Conservation (phyloP, 768 basidiomycete species). For the Rhodocollybia butyracea region DNA sequence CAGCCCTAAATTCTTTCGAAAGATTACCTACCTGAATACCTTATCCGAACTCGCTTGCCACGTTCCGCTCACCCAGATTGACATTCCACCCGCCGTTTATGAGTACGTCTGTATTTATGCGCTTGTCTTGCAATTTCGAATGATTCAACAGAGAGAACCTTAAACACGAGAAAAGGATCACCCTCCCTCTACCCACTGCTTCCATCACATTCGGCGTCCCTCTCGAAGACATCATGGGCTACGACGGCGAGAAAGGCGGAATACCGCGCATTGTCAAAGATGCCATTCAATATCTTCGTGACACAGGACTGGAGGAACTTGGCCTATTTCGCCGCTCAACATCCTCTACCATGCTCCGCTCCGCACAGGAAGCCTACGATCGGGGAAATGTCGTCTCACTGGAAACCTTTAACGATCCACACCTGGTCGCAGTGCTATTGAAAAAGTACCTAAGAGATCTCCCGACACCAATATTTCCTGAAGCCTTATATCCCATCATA, state of each 20-base stretch:
- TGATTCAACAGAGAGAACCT: slow-evolving; percentile 62
- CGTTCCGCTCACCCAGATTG: slow-evolving; percentile 84
- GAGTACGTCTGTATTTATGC: slow-evolving; percentile 47
- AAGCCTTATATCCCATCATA: slow-evolving; percentile 61
- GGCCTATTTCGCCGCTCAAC: slow-evolving; percentile 86
- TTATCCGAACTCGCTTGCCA: slow-evolving; percentile 74
- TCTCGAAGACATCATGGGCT: slow-evolving; percentile 81
- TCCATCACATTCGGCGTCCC: slow-evolving; percentile 78
- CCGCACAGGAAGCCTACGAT: slow-evolving; percentile 83
- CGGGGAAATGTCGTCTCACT: slow-evolving; percentile 80
- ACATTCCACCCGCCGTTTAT: slow-evolving; percentile 80
- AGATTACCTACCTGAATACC: slow-evolving; percentile 72
- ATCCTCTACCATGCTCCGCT: slow-evolving; percentile 60
- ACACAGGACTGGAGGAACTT: slow-evolving; percentile 67
- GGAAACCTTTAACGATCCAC: slow-evolving; percentile 70
- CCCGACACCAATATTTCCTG: slow-evolving; percentile 75
- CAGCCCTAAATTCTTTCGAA: slow-evolving; percentile 89
- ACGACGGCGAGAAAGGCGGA: slow-evolving; percentile 75
- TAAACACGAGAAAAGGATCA: slow-evolving; percentile 68
- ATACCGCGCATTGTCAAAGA: slow-evolving; percentile 82
- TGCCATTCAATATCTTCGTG: slow-evolving; percentile 66
- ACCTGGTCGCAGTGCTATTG: slow-evolving; percentile 79
- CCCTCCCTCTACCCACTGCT: slow-evolving; percentile 55
- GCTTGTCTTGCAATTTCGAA: not conserved
- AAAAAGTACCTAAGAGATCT: slow-evolving; percentile 86